Conservation (phyloP, 116 monocot species). For the Posidonia oceanica region DNA sequence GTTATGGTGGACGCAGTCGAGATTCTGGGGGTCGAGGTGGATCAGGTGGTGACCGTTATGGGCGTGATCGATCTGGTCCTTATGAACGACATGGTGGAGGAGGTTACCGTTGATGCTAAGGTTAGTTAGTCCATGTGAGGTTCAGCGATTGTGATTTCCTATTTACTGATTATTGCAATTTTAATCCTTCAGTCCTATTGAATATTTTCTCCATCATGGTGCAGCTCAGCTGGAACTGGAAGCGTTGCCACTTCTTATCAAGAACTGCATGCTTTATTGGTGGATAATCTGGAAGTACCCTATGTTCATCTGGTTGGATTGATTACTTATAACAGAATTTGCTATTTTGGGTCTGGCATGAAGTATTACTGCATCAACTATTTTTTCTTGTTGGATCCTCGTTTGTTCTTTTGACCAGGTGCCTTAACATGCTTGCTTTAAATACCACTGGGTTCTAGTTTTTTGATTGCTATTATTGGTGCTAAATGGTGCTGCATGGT, state of each 20-base stretch:
- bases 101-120: slow-evolving; percentile 31
- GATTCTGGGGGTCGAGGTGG: slow-evolving; percentile 48
- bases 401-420: slow-evolving; percentile 16
- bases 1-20: slow-evolving; percentile 45
- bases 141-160: neutral
- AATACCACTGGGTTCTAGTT: too few relatives aligned
- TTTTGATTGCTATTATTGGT: slow-evolving; percentile 9
- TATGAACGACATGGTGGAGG: slow-evolving; percentile 70
- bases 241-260: neutral
- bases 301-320: neutral
- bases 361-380: slow-evolving; percentile 1
- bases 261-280: slow-evolving; percentile 1
- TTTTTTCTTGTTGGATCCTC: slow-evolving; percentile 11
- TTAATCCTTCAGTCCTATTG: neutral
- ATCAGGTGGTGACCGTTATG: slow-evolving; percentile 45
- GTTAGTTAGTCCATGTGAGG: neutral
- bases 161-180: neutral
- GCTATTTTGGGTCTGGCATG: neutral
- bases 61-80: slow-evolving; percentile 82
- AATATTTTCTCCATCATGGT: neutral
- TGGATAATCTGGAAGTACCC: neutral
- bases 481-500: slow-evolving; percentile 3
- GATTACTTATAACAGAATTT: slow-evolving; percentile 1
- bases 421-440: neutral
- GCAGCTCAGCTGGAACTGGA: slow-evolving; percentile 7